phyloP scores from a whole-genome alignment of 345 rosid genomes.

The Eucalyptus pumila region DNA sequence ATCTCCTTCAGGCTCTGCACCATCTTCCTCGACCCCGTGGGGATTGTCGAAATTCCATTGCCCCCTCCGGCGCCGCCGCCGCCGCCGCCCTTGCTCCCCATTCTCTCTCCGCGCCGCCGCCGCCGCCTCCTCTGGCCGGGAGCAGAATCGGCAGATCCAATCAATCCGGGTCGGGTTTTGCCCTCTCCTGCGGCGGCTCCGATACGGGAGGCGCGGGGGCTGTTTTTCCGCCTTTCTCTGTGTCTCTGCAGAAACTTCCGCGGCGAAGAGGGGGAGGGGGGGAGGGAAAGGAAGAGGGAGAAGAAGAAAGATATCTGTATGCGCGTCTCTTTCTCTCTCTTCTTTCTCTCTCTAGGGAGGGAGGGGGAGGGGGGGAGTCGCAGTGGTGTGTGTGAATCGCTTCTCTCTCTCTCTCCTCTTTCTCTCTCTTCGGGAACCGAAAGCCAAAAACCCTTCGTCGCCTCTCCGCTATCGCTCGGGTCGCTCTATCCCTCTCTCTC shows the following conservation, averaged over 20 bases:
- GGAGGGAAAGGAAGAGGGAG: not conserved
- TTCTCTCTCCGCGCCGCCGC: not conserved
- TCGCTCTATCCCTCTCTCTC: not conserved
- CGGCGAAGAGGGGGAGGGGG: not conserved
- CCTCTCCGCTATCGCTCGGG: not conserved
- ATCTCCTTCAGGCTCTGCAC: conserved; percentile 94
- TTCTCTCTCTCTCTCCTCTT: not conserved
- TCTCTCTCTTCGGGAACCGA: not conserved
- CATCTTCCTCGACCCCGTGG: conserved; percentile 67
- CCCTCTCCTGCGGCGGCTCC: not conserved
- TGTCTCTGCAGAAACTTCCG: not conserved
- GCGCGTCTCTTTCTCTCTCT: not conserved
- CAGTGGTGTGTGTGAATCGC: not conserved
- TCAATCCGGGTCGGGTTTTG: not conserved
- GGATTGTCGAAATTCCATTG: conserved; percentile 56
- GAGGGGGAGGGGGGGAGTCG: not conserved
- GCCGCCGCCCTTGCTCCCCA: conserved; percentile 38
- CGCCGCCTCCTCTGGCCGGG: not conserved
- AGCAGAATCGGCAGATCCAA: not conserved
- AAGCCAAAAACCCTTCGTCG: not conserved
- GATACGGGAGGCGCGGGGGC: not conserved
- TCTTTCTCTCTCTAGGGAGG: not conserved
- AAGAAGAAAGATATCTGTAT: not conserved
- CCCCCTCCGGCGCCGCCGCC: conserved; percentile 50
- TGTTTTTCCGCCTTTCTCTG: not conserved